Evolutionary conservation across 202 grass and related monocot species (phyloP), one percentile per base, ranked within the genome.

Genomic region (Schoenoplectus tabernaemontani): DNA sequence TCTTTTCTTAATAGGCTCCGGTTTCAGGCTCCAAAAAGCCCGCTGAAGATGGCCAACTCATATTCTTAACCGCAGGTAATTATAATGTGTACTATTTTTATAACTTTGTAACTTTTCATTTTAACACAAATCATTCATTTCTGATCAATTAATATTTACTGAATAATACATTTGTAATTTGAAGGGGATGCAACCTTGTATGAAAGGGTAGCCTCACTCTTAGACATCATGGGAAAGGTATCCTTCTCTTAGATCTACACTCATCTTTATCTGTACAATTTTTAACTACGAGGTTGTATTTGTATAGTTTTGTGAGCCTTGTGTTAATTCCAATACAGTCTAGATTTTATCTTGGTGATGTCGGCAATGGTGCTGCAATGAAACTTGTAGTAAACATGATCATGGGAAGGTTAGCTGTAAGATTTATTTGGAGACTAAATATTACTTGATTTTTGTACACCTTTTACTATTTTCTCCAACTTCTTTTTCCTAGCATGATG

Each of bases 301-400:
- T 15, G n/a, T 62, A 57, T 50, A 42, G 78, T 59, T 41, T 78
- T 19, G 37, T 89, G 26, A 86, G 37, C 0, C 69, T 86, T 62
- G 48, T 19, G 41, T 81, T 68, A 22, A 39, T 81, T 58, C 82
- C 79, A 81, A 83, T 76, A 9, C 82, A 90, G 89, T 97, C 91
- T 50, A 94, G 86, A 81, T 92, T 97, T 86, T 97, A 84, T 88
- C 89, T 97, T 3, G 87, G 91, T 13, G 84, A 92, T 75, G 87
- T 97, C 23, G 91, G 95, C 41, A 97, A 97, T 62, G 91, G 91
- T 63, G 91, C 95, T 34, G 88, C 89, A 46, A 97, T 97, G 95
- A 97, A 97, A 82, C 89, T 94, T 11, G 86, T 94, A 2, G 95
- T 97, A 77, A 97, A 97, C 78, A 97, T 92, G 95, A 89, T 97